Base-by-base conservation (phyloP, 129 eudicot species). In the Calendula officinalis region DNA sequence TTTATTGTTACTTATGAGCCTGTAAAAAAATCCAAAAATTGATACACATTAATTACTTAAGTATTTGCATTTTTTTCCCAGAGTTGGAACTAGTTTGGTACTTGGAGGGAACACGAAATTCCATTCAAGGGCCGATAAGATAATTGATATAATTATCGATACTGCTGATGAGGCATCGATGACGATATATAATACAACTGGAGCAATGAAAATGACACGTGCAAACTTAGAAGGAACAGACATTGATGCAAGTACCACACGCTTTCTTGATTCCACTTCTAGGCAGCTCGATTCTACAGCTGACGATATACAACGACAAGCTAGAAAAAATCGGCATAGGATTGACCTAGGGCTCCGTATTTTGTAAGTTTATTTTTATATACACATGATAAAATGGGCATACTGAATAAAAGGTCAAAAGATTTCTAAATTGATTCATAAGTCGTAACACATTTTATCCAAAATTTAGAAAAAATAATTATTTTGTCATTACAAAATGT, bases 151-250 rank as follows among this genome's bases (percentile, higher is more conserved):
- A 14, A 69, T 91, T 4, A 82, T 91, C 3, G 85, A 87, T 65
- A 78, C 98, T 1, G 94, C 98, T 8, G 89, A 87, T 71, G 83
- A 76, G n/a, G 98, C 98, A 41, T 80, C 98, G 3, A 57, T 75
- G 10, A 87, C 96, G 1, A 78, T 91, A 75, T 78, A 80, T 54
- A 80, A 76, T 69, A 85, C 90, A 14, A 91, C 98, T 0, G 83
- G 83, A 58, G 94, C 96, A 32, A 84, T 91, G 96, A 91, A 64
- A 60, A 38, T 64, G 17, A 87, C 90, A 62, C 69, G 76, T 56
- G 35, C 1, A 4, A 84, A 73, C 75, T 72, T 91, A 75, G 62
- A 75, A 77, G 77, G 67, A 70, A 56, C 75, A n/a, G 72, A 72
- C 46, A 75, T 61, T 48, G 79, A 57, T 35, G 54, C 60, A 34